Base-by-base conservation (phyloP, 495 filamentous ascomycete genomes). In the Penicillium ucsense region DNA sequence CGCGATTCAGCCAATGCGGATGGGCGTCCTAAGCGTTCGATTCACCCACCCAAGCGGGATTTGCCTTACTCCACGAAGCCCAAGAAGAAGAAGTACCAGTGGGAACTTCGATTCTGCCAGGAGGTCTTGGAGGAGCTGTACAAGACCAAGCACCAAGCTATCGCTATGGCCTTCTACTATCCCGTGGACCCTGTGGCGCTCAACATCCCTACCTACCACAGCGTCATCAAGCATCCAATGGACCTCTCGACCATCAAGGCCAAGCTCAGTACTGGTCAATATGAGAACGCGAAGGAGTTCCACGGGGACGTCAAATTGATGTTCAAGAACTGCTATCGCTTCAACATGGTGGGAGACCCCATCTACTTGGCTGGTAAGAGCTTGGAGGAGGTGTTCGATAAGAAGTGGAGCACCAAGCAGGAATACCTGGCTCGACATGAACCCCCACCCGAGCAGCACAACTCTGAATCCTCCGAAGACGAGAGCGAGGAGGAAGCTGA, bases 201-300 rank as follows among this genome's bases (percentile, higher is more conserved):
- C 48, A 90, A 94, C 65, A 96, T 98, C 48, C 92, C 92, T 2
- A 79, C 84, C 11, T 98, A 98, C 59, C 88, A 89, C 62, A 89
- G 83, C 54, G 68, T 97, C 53, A 86, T 98, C 66, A 96, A 94
- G 71, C 86, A 89, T 57, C 92, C 92, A 3, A 98, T 97, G 92
- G 92, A 98, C 56, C 69, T 98, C 28, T 68, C 74, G 3, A 96
- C 88, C 7, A 81, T 94, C 54, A 66, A 73, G 45, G 67, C 71
- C 42, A 95, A 94, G 64, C 73, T 95, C 20, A 79, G 81, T 46
- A 73, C 77, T 5, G 89, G 89, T n/a, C 79, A 86, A 43, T 97
- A 96, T 58, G 77, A 82, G 53, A 88, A 75, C 43, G 77, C 83
- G 4, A 86, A 86, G 63, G 92, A 97, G 34, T 88, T 98, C 52